Conservation (phyloP, 108 stramenopile species). For the Fragilaria radians region DNA sequence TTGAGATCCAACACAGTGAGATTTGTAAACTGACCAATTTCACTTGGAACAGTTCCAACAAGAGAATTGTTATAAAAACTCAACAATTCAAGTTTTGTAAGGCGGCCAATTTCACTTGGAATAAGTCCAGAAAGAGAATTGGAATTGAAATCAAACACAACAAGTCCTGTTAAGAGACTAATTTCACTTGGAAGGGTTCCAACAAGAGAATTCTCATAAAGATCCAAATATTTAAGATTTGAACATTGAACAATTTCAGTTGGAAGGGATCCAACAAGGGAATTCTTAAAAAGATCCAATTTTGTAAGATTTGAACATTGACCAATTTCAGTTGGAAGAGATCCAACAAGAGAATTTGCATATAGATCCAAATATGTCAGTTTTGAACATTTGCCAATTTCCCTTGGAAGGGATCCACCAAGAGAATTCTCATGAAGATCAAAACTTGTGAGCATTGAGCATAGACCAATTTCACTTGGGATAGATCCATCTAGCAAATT, state of each 20-base stretch:
- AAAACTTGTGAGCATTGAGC: slow-evolving; percentile 3
- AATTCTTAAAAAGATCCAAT: too few relatives aligned
- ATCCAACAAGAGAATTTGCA: too few relatives aligned
- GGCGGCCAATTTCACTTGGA: slow-evolving; percentile 10
- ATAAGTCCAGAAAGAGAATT: slow-evolving; percentile 33
- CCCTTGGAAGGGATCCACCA: too few relatives aligned
- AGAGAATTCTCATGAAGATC: too few relatives aligned
- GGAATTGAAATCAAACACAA: slow-evolving; percentile 25
- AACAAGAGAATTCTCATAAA: slow-evolving; percentile 15
- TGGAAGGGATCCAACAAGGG: too few relatives aligned
- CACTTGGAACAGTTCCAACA: slow-evolving; percentile 21
- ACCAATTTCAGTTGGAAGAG: too few relatives aligned
- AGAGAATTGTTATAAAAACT: slow-evolving; percentile 8
- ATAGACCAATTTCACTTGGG: slow-evolving; percentile 13
- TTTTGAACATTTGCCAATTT: too few relatives aligned
- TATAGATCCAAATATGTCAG: too few relatives aligned
- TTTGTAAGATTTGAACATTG: too few relatives aligned
- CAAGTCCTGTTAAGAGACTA: slow-evolving; percentile 14
- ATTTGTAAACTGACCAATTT: slow-evolving; percentile 5
- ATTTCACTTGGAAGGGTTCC: slow-evolving; percentile 23
- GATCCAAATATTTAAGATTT: not conserved
- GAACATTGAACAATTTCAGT: too few relatives aligned
- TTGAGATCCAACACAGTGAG: not conserved
- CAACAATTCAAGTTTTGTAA: not conserved
- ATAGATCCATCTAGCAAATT: slow-evolving; percentile 21